phyloP scores from a whole-genome alignment of 1,284 basidiomycete species.

The Takashimella tepidaria region DNA sequence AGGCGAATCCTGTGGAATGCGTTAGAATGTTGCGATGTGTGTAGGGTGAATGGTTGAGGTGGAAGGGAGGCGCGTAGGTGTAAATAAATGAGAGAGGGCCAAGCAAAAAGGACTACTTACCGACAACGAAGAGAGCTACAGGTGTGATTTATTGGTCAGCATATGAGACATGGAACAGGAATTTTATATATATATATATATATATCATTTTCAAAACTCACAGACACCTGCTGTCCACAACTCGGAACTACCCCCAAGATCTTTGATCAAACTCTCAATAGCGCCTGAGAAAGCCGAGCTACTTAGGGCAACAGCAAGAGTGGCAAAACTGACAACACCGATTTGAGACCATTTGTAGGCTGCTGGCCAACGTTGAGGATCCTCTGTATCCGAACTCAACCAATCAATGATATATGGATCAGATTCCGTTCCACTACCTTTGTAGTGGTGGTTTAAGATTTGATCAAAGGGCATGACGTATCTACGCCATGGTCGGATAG shows the following conservation, averaged over 20 bases:
- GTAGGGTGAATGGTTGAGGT: neutral
- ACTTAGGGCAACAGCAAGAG: constrained; percentile 37
- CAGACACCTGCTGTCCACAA: constrained; percentile 31
- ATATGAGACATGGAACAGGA: neutral
- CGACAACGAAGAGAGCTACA: neutral
- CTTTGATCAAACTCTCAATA: constrained; percentile 18
- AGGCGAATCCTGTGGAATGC: constrained; percentile 37
- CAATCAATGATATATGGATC: constrained; percentile 48
- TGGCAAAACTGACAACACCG: constrained; percentile 21
- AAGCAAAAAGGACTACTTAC: neutral
- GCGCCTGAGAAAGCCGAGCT: constrained; percentile 36
- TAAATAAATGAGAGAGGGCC: neutral
- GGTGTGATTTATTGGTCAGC: neutral
- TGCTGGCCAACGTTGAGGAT: constrained; percentile 34
- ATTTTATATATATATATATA: too few relatives aligned
- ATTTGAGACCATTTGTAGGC: constrained; percentile 36
- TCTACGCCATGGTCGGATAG: constrained; percentile 29
- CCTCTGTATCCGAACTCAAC: constrained; percentile 31
- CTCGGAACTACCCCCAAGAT: constrained; percentile 25
- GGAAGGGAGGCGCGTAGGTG: neutral
- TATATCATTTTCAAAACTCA: too few relatives aligned
- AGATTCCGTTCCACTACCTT: constrained; percentile 43
- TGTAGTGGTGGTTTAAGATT: constrained; percentile 43
- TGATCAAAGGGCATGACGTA: constrained; percentile 43
- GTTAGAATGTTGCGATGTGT: neutral